A percentile compares a stretch with the other conserved stretches of the same genome.
Conservation (phyloP, 2,329 filamentous ascomycete genomes). For the Penicillium capsulatum region DNA sequence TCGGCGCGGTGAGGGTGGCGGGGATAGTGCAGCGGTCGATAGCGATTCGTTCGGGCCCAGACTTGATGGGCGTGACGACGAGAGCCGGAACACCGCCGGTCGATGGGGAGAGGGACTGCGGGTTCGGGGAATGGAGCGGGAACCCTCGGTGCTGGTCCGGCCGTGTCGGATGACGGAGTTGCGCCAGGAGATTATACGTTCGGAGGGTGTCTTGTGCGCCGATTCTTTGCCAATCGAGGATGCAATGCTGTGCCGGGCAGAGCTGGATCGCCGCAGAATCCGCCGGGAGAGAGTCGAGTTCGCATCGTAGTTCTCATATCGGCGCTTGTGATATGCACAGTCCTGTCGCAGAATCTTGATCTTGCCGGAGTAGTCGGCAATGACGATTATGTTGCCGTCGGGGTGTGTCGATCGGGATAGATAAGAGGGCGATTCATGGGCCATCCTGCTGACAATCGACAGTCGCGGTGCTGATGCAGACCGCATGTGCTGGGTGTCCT, state of each 20-base stretch:
- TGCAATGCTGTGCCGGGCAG: constrained; percentile 52
- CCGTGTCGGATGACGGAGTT: constrained; percentile 60
- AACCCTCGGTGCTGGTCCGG: constrained; percentile 46
- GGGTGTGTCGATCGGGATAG: constrained; percentile 69
- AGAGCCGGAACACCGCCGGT: constrained; percentile 10
- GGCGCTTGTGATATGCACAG: constrained; percentile 76
- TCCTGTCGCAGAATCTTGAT: constrained; percentile 97
- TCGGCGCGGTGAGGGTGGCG: constrained; percentile 25
- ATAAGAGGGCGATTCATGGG: constrained; percentile 71
- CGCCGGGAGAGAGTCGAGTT: constrained; percentile 71
- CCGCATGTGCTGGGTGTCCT: constrained; percentile 21
- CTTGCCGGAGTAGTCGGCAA: constrained; percentile 77
- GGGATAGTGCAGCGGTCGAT: constrained; percentile 26
- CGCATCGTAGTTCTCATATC: constrained; percentile 72
- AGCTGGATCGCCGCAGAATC: constrained; percentile 53
- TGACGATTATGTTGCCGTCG: constrained; percentile 86
- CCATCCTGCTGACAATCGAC: constrained; percentile 39
- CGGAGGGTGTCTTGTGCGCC: constrained; percentile 52
- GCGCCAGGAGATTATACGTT: constrained; percentile 85
- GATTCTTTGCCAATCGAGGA: constrained; percentile 45
- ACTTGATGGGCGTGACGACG: constrained; percentile 23
- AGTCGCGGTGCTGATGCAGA: constrained; percentile 31
- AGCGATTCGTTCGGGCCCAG: constrained; percentile 25
- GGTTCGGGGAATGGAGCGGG: constrained; percentile 30
- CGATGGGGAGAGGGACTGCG: constrained; percentile 49